A percentile compares a stretch with the other conserved stretches of the same genome.
Conservation (phyloP, 2,329 filamentous ascomycete species). For the Pseudonectria buxi region DNA sequence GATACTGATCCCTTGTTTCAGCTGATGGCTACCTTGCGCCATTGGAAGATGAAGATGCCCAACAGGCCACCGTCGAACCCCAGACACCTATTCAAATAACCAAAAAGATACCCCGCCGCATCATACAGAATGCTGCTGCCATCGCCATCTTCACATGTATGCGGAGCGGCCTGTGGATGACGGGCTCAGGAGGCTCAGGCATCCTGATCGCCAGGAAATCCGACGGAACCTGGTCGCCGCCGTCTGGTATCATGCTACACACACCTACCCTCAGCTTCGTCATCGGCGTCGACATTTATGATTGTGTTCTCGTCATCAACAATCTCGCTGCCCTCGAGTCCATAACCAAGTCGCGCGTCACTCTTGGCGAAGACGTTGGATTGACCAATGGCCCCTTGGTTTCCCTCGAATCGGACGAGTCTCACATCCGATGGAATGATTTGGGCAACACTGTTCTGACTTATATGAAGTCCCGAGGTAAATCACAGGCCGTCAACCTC, state of each 20-base stretch:
- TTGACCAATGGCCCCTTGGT: constrained; percentile 70
- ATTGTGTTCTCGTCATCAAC: constrained; percentile 91
- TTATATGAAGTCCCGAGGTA: constrained; percentile 53
- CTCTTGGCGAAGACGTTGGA: constrained; percentile 73
- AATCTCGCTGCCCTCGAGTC: constrained; percentile 75
- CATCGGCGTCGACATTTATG: constrained; percentile 89
- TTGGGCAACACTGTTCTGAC: constrained; percentile 49
- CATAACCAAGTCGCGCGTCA: constrained; percentile 73
- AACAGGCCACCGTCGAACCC: constrained; percentile 29
- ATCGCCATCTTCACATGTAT: constrained; percentile 94
- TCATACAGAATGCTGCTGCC: constrained; percentile 83
- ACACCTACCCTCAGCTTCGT: constrained; percentile 85
- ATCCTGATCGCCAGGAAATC: constrained; percentile 77
- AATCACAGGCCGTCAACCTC: constrained; percentile 47
- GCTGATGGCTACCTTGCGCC: constrained; percentile 51
- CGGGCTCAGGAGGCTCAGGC: constrained; percentile 83
- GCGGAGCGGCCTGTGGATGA: constrained; percentile 87
- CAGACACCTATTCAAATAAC: constrained; percentile 48
- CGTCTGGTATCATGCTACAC: constrained; percentile 84
- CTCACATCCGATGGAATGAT: constrained; percentile 45
- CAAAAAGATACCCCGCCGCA: constrained; percentile 79
- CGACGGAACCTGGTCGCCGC: constrained; percentile 85
- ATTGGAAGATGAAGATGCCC: constrained; percentile 28
- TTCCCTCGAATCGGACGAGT: constrained; percentile 43
- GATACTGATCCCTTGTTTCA: constrained; percentile 21